phyloP scores from a whole-genome alignment of 1,139 yeast genomes.

The Meyerozyma carpophila region DNA sequence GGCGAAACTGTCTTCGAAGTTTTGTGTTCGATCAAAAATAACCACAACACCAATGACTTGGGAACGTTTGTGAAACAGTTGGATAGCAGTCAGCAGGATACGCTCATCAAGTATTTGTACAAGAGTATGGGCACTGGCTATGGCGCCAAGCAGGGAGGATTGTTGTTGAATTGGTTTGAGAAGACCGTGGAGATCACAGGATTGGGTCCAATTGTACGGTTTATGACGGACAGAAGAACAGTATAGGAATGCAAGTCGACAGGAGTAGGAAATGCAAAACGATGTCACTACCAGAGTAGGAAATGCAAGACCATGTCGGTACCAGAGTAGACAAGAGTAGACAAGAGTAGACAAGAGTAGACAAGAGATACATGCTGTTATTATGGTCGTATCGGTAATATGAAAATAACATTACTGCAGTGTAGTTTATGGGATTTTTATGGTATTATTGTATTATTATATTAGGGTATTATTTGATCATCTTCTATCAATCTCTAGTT shows the following conservation, averaged over 20 bases:
- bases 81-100: conserved; percentile 63
- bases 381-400: neutral
- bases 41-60: conserved; percentile 51
- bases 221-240: conserved; percentile 78
- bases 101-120: conserved; percentile 78
- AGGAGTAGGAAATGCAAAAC: too few relatives aligned
- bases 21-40: conserved; percentile 67
- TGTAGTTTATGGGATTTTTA: neutral
- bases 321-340: too few relatives aligned
- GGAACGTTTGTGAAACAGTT: conserved; percentile 54
- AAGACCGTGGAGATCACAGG: conserved; percentile 82
- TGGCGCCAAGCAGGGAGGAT: conserved; percentile 85
- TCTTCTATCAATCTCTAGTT: neutral
- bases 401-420: neutral
- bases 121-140: conserved; percentile 74
- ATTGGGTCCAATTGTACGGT: conserved; percentile 83
- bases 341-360: too few relatives aligned
- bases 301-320: too few relatives aligned
- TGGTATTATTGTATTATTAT: too few relatives aligned
- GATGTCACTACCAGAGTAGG: too few relatives aligned
- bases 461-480: neutral
- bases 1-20: conserved; percentile 64
- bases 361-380: too few relatives aligned
- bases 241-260: conserved; percentile 31
- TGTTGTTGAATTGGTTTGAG: conserved; percentile 86